A percentile compares a stretch with the other conserved stretches of the same genome.
phyloP scores from a whole-genome alignment of 352 stramenopile species.

The Globisporangium yorkense region DNA sequence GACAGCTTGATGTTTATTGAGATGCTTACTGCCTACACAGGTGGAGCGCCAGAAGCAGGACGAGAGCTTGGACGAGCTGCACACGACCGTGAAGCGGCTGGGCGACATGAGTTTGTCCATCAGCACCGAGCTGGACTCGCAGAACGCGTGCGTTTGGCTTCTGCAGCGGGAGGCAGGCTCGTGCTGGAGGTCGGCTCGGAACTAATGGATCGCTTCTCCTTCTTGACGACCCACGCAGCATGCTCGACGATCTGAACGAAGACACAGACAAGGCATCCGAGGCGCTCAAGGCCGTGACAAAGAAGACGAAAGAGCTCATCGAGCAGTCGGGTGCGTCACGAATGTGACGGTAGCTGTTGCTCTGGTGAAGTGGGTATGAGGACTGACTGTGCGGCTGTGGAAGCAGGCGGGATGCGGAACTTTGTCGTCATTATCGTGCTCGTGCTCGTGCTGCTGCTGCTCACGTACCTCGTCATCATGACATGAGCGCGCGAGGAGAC shows the following conservation, averaged over 20 bases:
- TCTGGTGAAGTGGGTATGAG: not conserved
- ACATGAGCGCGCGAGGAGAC: slow-evolving; percentile 32
- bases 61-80: slow-evolving; percentile 73
- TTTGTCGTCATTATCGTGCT: slow-evolving; percentile 86
- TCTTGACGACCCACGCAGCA: slow-evolving; percentile 26
- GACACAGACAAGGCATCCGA: slow-evolving; percentile 82
- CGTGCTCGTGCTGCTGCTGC: slow-evolving; percentile 72
- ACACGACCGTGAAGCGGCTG: slow-evolving; percentile 71
- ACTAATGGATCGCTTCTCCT: not conserved
- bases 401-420: slow-evolving; percentile 74
- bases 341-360: not conserved
- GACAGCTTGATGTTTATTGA: too few relatives aligned
- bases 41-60: slow-evolving; percentile 79
- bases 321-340: slow-evolving; percentile 52
- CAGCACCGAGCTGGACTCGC: slow-evolving; percentile 73
- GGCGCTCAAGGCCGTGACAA: slow-evolving; percentile 63
- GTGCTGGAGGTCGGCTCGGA: not conserved
- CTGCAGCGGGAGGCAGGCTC: not conserved
- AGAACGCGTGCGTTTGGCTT: slow-evolving; percentile 53
- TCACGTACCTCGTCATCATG: slow-evolving; percentile 88
- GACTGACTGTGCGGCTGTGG: not conserved
- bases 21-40: slow-evolving; percentile 4
- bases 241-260: slow-evolving; percentile 79
- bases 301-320: slow-evolving; percentile 85
- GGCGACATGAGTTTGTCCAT: slow-evolving; percentile 83